Evolutionary conservation across 495 filamentous ascomycete species (phyloP), one percentile per base, ranked within the genome.

Genomic region (Aspergillus sparsus): DNA sequence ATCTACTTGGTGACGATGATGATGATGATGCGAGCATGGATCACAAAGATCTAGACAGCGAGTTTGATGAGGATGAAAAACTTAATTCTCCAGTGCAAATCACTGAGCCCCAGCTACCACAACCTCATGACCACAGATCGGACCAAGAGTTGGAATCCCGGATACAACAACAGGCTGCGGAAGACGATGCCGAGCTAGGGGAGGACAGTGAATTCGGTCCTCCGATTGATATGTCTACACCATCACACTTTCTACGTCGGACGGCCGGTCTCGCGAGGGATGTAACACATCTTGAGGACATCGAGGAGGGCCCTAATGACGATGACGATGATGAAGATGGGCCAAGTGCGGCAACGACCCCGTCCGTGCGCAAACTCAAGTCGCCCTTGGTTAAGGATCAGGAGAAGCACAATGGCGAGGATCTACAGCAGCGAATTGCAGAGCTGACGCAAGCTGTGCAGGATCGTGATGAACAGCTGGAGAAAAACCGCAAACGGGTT

Each of bases 121-220:
- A 52, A 27, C 27, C 35, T 10, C 16, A 55, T 16, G 60, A 49
- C 7, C 47, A 53, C 35, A 49, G 66, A 35, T 49, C 13, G 34
- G 57, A 62, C 27, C 51, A 55, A 47, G 51, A 53, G 21, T 16
- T 42, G 16, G 35, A 46, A 15, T 65, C 66, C 11, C 60, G 63
- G n/a, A 60, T 64, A 33, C 67, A 65, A 39, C 69, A 73, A 55
- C 63, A 71, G 2, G 71, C 52, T 3, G 67, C 74, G 4, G 76
- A 77, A 53, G 73, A 78, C 21, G 75, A 76, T 41, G 62, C 51
- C 2, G 74, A 77, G 9, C 62, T 72, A 3, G 71, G 62, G 5
- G 77, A 77, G 55, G 72, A 78, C 55, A 80, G 77, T 44, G 77
- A 80, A 65, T 80, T 79, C 42, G 76, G 70, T 4, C 75, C 76